Evolutionary conservation across 257 asterid genomes (phyloP).

Genomic region (Cordia subcordata): DNA sequence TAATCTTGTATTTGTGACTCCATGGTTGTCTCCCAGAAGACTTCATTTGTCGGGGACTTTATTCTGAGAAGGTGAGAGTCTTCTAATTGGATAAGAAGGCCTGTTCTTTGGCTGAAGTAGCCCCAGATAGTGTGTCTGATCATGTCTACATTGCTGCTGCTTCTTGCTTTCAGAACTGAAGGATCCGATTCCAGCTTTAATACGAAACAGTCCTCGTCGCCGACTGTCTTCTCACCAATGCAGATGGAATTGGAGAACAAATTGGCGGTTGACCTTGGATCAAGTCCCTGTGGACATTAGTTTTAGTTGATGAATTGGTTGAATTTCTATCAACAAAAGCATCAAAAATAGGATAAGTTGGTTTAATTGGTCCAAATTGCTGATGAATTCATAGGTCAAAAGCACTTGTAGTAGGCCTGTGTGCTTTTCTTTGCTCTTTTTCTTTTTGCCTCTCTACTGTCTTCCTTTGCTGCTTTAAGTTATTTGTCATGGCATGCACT

Average conservation of each 20-base stretch:
- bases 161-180: slow-evolving; percentile 52
- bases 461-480: too few species aligned
- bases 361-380: too few species aligned
- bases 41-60: slow-evolving; percentile 48
- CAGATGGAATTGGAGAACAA: slow-evolving; percentile 82
- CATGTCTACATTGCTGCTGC: slow-evolving; percentile 73
- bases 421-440: too few species aligned
- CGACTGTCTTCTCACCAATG: slow-evolving; percentile 61
- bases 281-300: slow-evolving; percentile 63
- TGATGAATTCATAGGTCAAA: too few species aligned
- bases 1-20: slow-evolving; percentile 66
- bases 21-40: slow-evolving; percentile 86
- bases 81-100: slow-evolving; percentile 62
- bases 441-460: too few species aligned
- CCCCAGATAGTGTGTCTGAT: slow-evolving; percentile 80
- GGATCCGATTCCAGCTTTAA: slow-evolving; percentile 73
- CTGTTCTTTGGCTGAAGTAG: slow-evolving; percentile 80
- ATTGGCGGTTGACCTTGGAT: slow-evolving; percentile 83
- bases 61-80: slow-evolving; percentile 49
- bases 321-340: background rate
- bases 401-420: too few species aligned
- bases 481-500: too few species aligned
- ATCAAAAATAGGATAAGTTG: background rate
- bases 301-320: background rate
- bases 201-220: slow-evolving; percentile 67